Evolutionary conservation across 78 protist species (phyloP).

Genomic region (Dictyostelium capitatum): DNA sequence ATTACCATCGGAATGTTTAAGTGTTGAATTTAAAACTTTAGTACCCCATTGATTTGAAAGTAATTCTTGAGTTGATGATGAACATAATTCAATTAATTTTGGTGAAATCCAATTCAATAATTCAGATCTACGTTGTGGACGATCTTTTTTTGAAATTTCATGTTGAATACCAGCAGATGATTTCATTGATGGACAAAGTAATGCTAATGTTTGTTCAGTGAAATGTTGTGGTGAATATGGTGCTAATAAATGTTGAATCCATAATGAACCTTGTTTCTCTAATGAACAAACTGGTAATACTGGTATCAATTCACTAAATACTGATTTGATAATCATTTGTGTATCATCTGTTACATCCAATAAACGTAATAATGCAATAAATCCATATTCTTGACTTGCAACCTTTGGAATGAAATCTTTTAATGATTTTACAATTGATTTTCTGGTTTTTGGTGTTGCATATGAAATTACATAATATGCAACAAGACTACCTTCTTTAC

Average conservation of each 20-base stretch:
- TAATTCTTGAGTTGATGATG: not conserved
- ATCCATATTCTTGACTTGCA: conserved; percentile 72
- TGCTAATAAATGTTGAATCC: conserved; percentile 35
- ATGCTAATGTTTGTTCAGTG: not conserved
- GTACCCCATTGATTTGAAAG: conserved; percentile 28
- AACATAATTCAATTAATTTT: conserved; percentile 61
- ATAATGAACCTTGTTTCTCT: conserved; percentile 43
- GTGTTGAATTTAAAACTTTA: conserved; percentile 26
- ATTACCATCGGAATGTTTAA: conserved; percentile 22
- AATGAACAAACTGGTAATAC: conserved; percentile 19
- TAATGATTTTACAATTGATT: conserved; percentile 74
- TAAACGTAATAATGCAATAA: conserved; percentile 45
- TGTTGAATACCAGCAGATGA: conserved; percentile 25
- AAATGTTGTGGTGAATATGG: conserved; percentile 50
- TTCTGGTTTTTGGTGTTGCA: conserved; percentile 74
- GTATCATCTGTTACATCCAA: conserved; percentile 87
- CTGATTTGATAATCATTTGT: conserved; percentile 63
- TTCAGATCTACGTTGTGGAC: conserved; percentile 47
- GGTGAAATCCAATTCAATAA: conserved; percentile 42
- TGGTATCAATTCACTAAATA: conserved; percentile 56
- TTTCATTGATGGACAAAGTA: not conserved
- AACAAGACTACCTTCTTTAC: conserved; percentile 75
- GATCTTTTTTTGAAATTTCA: conserved; percentile 48
- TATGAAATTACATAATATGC: conserved; percentile 37
- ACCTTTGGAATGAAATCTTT: conserved; percentile 66